These are phyloP conservation scores for Sequoia sempervirens DNA, from an alignment of 75 land plant species.

Conservation along the genomic window DNA sequence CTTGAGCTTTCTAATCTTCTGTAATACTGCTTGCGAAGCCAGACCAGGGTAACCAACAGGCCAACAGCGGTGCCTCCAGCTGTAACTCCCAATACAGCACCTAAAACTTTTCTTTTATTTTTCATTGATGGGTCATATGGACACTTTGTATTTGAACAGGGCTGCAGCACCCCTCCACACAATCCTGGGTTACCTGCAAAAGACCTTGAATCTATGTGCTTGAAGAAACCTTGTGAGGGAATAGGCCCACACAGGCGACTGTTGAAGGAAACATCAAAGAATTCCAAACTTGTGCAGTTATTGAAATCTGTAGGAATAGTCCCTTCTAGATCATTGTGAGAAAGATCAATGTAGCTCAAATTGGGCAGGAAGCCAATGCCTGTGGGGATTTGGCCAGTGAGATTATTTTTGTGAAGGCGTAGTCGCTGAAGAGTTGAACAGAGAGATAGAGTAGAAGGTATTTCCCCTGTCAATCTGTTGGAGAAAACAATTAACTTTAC, in stretches of 20 bases:
- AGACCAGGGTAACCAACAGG: not conserved
- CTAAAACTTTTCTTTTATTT: slow-evolving; percentile 1
- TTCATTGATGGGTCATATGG: not conserved
- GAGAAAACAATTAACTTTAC: slow-evolving; percentile 26
- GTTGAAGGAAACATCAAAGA: slow-evolving; percentile 63
- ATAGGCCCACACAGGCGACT: slow-evolving; percentile 47
- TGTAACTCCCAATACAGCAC: not conserved
- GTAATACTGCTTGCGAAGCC: not conserved
- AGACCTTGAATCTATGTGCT: slow-evolving; percentile 32
- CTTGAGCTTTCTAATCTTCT: not conserved
- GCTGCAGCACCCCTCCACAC: slow-evolving; percentile 54
- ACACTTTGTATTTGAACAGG: slow-evolving; percentile 16
- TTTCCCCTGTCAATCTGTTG: slow-evolving; percentile 34
- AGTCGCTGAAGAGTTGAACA: slow-evolving; percentile 32
- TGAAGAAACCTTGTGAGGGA: slow-evolving; percentile 33
- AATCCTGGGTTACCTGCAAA: slow-evolving; percentile 68
- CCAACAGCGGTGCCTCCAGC: not conserved
- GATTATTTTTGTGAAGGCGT: slow-evolving; percentile 25
- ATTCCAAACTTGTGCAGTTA: slow-evolving; percentile 33
- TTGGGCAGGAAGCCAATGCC: slow-evolving; percentile 33
- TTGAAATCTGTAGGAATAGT: slow-evolving; percentile 39
- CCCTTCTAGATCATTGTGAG: slow-evolving; percentile 41
- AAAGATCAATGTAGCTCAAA: slow-evolving; percentile 37
- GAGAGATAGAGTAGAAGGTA: slow-evolving; percentile 30
- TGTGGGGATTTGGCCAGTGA: slow-evolving; percentile 41